These are phyloP conservation scores for Cystobasidium slooffiae DNA, from an alignment of 1,284 basidiomycete genomes.

Conservation along the genomic window DNA sequence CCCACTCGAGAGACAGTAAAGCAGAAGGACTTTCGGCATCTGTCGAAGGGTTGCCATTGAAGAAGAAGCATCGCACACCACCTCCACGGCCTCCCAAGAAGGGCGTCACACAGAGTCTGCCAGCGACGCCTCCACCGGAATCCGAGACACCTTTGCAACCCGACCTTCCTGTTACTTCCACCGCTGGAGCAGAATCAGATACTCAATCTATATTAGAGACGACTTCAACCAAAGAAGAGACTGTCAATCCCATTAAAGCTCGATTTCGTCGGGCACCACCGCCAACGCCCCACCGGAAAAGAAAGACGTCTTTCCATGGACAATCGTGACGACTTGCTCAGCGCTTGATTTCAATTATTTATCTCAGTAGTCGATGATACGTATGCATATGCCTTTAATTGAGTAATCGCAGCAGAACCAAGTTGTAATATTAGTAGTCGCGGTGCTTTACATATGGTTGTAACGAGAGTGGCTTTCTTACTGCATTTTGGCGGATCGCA, in stretches of 20 bases:
- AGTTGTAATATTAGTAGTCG: too few species aligned
- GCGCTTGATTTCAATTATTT: too few species aligned
- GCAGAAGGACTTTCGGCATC: not conserved
- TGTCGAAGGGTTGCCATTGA: conserved; percentile 11
- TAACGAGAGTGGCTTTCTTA: too few species aligned
- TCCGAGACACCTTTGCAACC: not conserved
- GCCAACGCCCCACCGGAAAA: conserved; percentile 27
- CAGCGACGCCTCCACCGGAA: conserved; percentile 19
- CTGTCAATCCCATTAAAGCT: conserved; percentile 11
- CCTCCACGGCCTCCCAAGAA: conserved; percentile 36
- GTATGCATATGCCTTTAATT: too few species aligned
- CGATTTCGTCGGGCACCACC: conserved; percentile 32
- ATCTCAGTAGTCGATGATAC: too few species aligned
- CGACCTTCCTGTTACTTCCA: not conserved
- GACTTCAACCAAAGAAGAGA: not conserved
- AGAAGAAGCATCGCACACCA: conserved; percentile 32
- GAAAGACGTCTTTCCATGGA: conserved; percentile 7
- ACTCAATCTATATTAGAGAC: not conserved
- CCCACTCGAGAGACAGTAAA: conserved; percentile 16
- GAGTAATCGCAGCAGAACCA: too few species aligned
- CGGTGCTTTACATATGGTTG: too few species aligned
- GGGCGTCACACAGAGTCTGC: conserved; percentile 21
- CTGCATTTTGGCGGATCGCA: too few species aligned
- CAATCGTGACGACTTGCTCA: not conserved
- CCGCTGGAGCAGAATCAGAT: not conserved